Conservation (phyloP, 306 rosid species). For the Neltuma alba region DNA sequence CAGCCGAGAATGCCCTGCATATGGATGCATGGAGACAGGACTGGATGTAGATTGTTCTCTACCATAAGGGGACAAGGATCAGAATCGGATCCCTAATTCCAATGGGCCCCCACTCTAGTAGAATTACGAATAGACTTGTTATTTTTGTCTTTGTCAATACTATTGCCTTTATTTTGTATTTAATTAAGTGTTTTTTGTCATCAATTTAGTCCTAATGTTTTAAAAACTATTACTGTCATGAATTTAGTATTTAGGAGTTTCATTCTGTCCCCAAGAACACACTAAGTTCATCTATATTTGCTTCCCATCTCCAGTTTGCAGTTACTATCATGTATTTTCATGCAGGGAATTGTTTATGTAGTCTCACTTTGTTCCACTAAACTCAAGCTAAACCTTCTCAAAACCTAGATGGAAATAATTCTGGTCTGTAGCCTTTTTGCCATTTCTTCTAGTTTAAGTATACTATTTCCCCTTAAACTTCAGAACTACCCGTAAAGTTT, state of each 20-base stretch:
- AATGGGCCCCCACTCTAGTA: not conserved
- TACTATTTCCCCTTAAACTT: not conserved
- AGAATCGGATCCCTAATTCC: not conserved
- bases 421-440: not conserved
- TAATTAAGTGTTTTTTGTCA: not conserved
- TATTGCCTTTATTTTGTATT: not conserved
- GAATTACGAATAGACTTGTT: not conserved
- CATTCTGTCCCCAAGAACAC: not conserved
- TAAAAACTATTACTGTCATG: not conserved
- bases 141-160: not conserved
- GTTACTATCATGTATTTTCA: not conserved
- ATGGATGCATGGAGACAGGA: not conserved
- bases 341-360: not conserved
- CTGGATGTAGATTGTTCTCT: not conserved
- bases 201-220: not conserved
- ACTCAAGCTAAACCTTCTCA: not conserved
- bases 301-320: not conserved
- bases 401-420: not conserved
- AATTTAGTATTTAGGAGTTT: not conserved
- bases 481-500: not conserved
- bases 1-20: not conserved
- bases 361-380: not conserved
- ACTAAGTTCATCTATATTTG: not conserved
- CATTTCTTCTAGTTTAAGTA: not conserved
- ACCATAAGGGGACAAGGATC: not conserved